phyloP scores from a whole-genome alignment of 1,139 yeast genomes.

The Kodamaea fungicola region DNA sequence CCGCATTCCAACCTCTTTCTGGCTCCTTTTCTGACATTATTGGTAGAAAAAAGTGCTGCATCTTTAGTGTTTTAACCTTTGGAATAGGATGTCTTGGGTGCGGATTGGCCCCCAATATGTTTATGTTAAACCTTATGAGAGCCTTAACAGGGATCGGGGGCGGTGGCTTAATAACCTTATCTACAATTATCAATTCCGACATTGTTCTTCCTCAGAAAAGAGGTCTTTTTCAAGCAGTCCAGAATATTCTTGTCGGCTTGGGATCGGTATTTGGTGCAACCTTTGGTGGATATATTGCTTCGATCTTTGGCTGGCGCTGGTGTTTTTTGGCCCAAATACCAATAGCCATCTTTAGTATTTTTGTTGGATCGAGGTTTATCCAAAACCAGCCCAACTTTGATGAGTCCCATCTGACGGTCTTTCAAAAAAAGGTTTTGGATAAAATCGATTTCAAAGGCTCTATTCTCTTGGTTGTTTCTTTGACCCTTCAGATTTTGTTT shows the following conservation, averaged over 20 bases:
- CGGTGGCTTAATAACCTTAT: constrained; percentile 28
- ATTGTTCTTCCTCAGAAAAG: constrained; percentile 23
- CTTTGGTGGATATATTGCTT: constrained; percentile 22
- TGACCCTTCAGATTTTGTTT: constrained; percentile 26
- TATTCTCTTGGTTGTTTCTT: constrained; percentile 17
- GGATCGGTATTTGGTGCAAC: constrained; percentile 26
- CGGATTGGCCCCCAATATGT: constrained; percentile 9
- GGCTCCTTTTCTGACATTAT: constrained; percentile 54
- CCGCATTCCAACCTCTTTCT: constrained; percentile 37
- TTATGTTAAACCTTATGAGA: constrained; percentile 11
- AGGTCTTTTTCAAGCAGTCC: constrained; percentile 26
- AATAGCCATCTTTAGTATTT: constrained; percentile 17
- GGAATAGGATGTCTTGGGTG: constrained; percentile 14
- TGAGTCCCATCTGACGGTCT: constrained; percentile 2
- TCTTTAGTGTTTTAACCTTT: constrained; percentile 20
- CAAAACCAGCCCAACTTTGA: constrained; percentile 16
- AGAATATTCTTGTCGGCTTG: constrained; percentile 22
- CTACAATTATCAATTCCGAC: constrained; percentile 29
- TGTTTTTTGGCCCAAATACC: constrained; percentile 14
- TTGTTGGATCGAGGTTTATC: constrained; percentile 16
- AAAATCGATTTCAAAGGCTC: constrained; percentile 22
- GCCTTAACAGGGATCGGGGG: constrained; percentile 32
- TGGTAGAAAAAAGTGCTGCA: constrained; percentile 39
- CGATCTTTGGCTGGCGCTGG: constrained; percentile 25
- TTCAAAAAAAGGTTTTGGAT: constrained; percentile 4